A percentile compares a stretch with the other conserved stretches of the same genome.
phyloP scores from a whole-genome alignment of 1,284 basidiomycete genomes.

The Thecaphora thlaspeos region DNA sequence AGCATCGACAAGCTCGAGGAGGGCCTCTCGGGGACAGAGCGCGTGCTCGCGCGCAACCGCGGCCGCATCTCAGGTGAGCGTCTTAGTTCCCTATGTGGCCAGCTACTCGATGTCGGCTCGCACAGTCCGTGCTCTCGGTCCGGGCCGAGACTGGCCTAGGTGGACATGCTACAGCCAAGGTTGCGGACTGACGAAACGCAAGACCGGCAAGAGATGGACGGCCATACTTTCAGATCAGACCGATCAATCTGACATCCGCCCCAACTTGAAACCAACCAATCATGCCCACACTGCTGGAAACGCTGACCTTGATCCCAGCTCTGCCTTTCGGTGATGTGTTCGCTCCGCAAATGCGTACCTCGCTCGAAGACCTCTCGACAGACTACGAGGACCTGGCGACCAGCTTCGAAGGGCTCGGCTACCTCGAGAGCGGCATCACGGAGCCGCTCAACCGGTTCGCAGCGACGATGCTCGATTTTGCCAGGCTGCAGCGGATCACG shows the following conservation, averaged over 20 bases:
- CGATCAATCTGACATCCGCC: too few species aligned
- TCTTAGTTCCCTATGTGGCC: too few species aligned
- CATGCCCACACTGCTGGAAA: not conserved
- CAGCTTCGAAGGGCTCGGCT: slow-evolving; percentile 91
- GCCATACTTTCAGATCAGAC: too few species aligned
- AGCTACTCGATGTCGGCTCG: too few species aligned
- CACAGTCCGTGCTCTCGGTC: too few species aligned
- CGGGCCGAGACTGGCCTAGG: too few species aligned
- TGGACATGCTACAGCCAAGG: too few species aligned
- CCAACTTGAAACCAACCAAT: not conserved
- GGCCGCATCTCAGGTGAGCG: slow-evolving; percentile 70
- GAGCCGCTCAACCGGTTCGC: slow-evolving; percentile 94
- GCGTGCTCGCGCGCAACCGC: slow-evolving; percentile 42
- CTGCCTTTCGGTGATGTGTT: slow-evolving; percentile 47
- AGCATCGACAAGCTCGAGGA: slow-evolving; percentile 93
- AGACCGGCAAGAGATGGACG: too few species aligned
- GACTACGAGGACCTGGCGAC: slow-evolving; percentile 97
- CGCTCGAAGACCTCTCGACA: slow-evolving; percentile 66
- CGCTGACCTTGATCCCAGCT: slow-evolving; percentile 34
- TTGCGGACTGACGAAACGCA: too few species aligned
- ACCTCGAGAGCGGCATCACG: slow-evolving; percentile 95
- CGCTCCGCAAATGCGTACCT: slow-evolving; percentile 41
- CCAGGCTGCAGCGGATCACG: slow-evolving; percentile 38
- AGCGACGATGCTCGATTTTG: slow-evolving; percentile 81
- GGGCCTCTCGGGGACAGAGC: slow-evolving; percentile 74